These are phyloP conservation scores for Leptographium galeiforme DNA, from an alignment of 2,329 filamentous ascomycete species.

Conservation along the genomic window DNA sequence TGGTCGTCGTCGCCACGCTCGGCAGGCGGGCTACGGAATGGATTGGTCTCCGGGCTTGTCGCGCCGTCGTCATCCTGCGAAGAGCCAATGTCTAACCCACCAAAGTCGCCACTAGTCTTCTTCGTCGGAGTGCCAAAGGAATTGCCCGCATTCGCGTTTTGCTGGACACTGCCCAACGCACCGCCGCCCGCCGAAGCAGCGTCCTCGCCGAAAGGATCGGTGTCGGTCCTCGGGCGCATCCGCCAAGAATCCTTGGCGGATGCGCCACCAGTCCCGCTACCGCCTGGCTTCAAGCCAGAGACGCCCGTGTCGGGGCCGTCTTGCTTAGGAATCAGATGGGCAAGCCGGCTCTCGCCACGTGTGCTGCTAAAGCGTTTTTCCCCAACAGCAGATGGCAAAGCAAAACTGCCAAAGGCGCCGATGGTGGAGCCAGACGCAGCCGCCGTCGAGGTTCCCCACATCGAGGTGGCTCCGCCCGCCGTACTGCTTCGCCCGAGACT, in stretches of 20 bases:
- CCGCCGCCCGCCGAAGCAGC: slow-evolving; percentile 40
- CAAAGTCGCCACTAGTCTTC: slow-evolving; percentile 43
- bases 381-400: slow-evolving; percentile 44
- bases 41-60: slow-evolving; percentile 88
- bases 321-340: slow-evolving; percentile 54
- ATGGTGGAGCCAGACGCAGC: slow-evolving; percentile 52
- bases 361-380: slow-evolving; percentile 65
- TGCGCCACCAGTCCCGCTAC: background rate
- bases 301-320: slow-evolving; percentile 13
- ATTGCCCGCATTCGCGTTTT: background rate
- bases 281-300: background rate
- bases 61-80: slow-evolving; percentile 55
- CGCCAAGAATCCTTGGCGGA: slow-evolving; percentile 33
- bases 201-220: slow-evolving; percentile 61
- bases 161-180: background rate
- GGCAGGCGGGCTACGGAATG: slow-evolving; percentile 80
- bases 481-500: slow-evolving; percentile 42
- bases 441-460: slow-evolving; percentile 31
- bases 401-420: slow-evolving; percentile 85
- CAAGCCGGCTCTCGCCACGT: slow-evolving; percentile 70
- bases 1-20: slow-evolving; percentile 43
- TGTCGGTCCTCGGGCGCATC: slow-evolving; percentile 52
- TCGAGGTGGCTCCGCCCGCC: slow-evolving; percentile 20
- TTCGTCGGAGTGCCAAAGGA: slow-evolving; percentile 42
- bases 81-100: slow-evolving; percentile 42